Conservation (phyloP, 2,329 filamentous ascomycete species). For the Sporothrix brunneoviolacea region DNA sequence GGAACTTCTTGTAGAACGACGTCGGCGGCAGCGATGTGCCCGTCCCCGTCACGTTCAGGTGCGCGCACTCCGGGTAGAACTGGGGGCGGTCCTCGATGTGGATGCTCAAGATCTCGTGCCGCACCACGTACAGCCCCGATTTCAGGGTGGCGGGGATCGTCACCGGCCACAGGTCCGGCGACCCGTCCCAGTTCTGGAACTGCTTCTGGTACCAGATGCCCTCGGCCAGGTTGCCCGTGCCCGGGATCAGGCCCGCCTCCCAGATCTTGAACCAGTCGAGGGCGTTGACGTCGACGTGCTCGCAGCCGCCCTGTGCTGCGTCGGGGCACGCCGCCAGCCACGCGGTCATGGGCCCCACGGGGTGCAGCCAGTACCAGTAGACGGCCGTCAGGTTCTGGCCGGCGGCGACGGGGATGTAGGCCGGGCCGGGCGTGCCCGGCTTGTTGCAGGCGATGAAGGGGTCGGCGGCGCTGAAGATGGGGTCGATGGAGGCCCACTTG, state of each 20-base stretch:
- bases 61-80: slow-evolving; percentile 36
- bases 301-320: slow-evolving; percentile 22
- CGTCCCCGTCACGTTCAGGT: slow-evolving; percentile 29
- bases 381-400: slow-evolving; percentile 32
- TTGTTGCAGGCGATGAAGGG: slow-evolving; percentile 31
- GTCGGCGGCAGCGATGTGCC: slow-evolving; percentile 24
- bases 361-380: slow-evolving; percentile 37
- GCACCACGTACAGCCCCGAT: slow-evolving; percentile 43
- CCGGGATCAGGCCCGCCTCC: slow-evolving; percentile 30
- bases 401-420: slow-evolving; percentile 31
- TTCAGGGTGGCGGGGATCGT: slow-evolving; percentile 39
- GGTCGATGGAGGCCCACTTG: slow-evolving; percentile 32
- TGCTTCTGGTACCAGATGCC: slow-evolving; percentile 34
- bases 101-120: slow-evolving; percentile 46
- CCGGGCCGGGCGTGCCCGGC: slow-evolving; percentile 28
- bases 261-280: slow-evolving; percentile 37
- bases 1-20: slow-evolving; percentile 28
- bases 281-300: slow-evolving; percentile 25
- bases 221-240: slow-evolving; percentile 26
- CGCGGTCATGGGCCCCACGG: slow-evolving; percentile 33
- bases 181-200: slow-evolving; percentile 34
- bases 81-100: slow-evolving; percentile 43
- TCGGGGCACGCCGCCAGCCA: slow-evolving; percentile 30
- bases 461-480: slow-evolving; percentile 29
- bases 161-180: slow-evolving; percentile 36